Evolutionary conservation across 2,329 filamentous ascomycete genomes (phyloP), one percentile per base, ranked within the genome.

Genomic region (Coniochaeta hoffmannii): DNA sequence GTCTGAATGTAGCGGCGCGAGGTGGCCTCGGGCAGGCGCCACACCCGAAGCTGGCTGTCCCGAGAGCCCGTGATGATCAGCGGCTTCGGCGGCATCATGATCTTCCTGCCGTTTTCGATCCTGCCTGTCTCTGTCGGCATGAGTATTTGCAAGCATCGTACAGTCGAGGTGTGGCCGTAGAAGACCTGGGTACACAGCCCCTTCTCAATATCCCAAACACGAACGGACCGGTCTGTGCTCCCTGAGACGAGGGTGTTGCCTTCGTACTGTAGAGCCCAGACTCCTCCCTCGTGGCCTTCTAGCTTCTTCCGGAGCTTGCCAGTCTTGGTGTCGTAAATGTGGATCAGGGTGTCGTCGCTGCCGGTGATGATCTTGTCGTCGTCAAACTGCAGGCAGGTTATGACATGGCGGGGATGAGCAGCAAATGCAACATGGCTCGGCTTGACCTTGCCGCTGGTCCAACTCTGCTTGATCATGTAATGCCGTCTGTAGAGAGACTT

Each of bases 191-290:
- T 93, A 70, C 93, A 97, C 49, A 89, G 82, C 0, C 92, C 94
- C 64, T 88, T 88, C 66, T 96, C 90, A 60, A 99, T 97, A 68
- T 99, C 93, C 94, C 94, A 99, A 0, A 99, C 93, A n/a, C 94
- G 86, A n/a, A 99, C 94, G 11, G 94, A 96, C 50, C 94, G 82
- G 71, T 99, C 94, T 0, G 94, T 99, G 7, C 92, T 97, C 2
- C 94, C 94, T 15, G 94, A 99, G 2, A 99, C 94, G 19, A 99
- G 76, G 15, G 89, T 90, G 67, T 97, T 97, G 53, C 92, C 93
- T 67, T 97, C 87, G 67, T 97, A 99, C 69, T 97, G 92, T 54
- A 99, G 74, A 30, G 94, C 94, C 94, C 94, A 99, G 1, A 99
- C 94, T 49, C 94, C 94, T 32, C 94, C 94, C 70, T 99, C 94